Base-by-base conservation (phyloP, 345 rosid genomes). In the Toxicodendron radicans region DNA sequence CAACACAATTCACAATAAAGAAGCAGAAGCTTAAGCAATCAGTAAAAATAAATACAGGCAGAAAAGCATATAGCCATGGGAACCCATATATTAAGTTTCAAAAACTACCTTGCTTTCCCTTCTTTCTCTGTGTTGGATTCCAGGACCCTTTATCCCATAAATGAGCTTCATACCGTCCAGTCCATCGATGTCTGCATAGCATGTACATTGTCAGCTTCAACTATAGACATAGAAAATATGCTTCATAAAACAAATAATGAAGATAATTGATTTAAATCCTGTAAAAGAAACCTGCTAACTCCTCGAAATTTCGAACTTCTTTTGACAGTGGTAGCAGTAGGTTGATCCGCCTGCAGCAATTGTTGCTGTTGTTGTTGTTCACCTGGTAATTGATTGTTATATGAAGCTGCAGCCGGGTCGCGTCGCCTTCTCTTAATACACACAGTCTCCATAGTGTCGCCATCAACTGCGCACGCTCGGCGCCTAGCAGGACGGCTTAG, bases 291-390 rank as follows among this genome's bases (percentile, higher is more conserved):
- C 85, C 78, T 81, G 83, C 87, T 81, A 21, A 84, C 84, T 5
- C 87, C 87, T 0, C 87, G 76, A 69, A 81, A 84, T 79, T 80
- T 84, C 41, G 87, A 81, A 60, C 87, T 84, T 72, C 84, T 84
- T 41, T 81, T 84, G 14, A 78, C 80, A 13, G 73, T 81, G 3
- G 83, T 74, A 30, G 83, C 80, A 61, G 81, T 48, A 9, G 73
- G 11, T 12, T 63, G 18, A 30, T 58, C 48, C 66, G 43, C 71
- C 1, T 51, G 63, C 9, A 57, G 23, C 45, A 38, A 38, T 38
- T 24, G 53, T 33, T 41, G 61, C 32, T 65, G 73, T 58, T 58
- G 58, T 51, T 32, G 41, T 17, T 58, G 72, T 23, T 65, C 53
- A 32, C 41, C 71, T 51, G 35, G 70, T 38, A 38, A 38, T n/a